Conservation (phyloP, 2,329 filamentous ascomycete species). For the Fusarium austroafricanum region DNA sequence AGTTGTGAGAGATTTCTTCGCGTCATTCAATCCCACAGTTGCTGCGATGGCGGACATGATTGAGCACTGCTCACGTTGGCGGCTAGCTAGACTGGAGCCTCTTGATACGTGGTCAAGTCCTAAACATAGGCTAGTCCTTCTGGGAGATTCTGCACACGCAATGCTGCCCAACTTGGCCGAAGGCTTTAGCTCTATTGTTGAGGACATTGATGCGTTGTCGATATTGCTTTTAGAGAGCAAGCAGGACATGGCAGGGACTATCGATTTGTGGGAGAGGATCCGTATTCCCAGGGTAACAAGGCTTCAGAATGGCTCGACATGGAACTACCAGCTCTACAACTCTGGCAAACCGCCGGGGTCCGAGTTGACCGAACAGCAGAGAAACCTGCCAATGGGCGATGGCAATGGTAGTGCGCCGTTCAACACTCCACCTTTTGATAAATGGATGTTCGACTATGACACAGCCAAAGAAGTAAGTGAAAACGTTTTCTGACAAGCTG, state of each 20-base stretch:
- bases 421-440: neutral
- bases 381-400: neutral
- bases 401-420: neutral
- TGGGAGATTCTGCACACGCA: neutral
- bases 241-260: rapidly evolving
- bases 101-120: conserved; percentile 8
- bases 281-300: neutral
- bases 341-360: neutral
- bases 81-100: conserved; percentile 1
- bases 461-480: neutral
- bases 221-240: neutral
- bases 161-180: neutral
- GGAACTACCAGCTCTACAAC: neutral
- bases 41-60: conserved; percentile 5
- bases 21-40: neutral
- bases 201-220: neutral
- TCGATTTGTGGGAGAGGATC: neutral
- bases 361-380: neutral
- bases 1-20: neutral
- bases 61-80: conserved; percentile 4
- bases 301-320: neutral
- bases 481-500: too few species aligned
- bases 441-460: neutral
- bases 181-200: conserved; percentile 5
- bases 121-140: neutral